phyloP scores from a whole-genome alignment of 805 yeast species.

The Candida wancherniae region DNA sequence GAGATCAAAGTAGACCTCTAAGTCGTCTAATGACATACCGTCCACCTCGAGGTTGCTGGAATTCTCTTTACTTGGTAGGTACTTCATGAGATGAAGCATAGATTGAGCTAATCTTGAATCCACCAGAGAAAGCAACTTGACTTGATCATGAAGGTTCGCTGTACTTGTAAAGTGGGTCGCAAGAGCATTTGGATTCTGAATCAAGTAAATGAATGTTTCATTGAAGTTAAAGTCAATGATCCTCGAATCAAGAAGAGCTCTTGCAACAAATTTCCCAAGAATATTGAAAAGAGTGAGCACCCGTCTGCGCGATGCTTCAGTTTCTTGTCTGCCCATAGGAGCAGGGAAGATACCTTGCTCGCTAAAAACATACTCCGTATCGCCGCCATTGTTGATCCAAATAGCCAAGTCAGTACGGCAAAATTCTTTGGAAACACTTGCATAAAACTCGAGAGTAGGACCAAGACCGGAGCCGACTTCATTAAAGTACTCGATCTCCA shows the following conservation, averaged over 20 bases:
- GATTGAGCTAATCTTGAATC: constrained; percentile 61
- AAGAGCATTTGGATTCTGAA: constrained; percentile 28
- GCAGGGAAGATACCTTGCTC: constrained; percentile 67
- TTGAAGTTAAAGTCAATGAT: constrained; percentile 79
- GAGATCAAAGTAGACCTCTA: constrained; percentile 61
- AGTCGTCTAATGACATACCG: constrained; percentile 44
- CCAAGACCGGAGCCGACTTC: constrained; percentile 97
- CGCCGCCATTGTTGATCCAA: constrained; percentile 56
- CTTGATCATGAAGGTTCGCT: constrained; percentile 1
- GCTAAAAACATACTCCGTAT: constrained; percentile 36
- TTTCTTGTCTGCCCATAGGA: constrained; percentile 40
- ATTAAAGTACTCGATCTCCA: constrained; percentile 82
- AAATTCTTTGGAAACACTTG: constrained; percentile 74
- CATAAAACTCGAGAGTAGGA: constrained; percentile 90
- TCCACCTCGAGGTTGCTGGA: constrained; percentile 23
- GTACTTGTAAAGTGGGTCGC: not conserved
- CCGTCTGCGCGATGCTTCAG: constrained; percentile 35
- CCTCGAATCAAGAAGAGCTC: constrained; percentile 84
- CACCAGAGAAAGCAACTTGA: constrained; percentile 38
- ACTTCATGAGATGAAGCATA: constrained; percentile 44
- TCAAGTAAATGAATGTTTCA: constrained; percentile 60
- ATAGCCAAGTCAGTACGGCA: constrained; percentile 49
- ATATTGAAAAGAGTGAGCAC: constrained; percentile 51
- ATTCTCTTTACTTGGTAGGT: constrained; percentile 24
- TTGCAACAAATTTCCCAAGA: constrained; percentile 79